Conservation (phyloP, 352 stramenopile species). For the Globisporangium nagaii region DNA sequence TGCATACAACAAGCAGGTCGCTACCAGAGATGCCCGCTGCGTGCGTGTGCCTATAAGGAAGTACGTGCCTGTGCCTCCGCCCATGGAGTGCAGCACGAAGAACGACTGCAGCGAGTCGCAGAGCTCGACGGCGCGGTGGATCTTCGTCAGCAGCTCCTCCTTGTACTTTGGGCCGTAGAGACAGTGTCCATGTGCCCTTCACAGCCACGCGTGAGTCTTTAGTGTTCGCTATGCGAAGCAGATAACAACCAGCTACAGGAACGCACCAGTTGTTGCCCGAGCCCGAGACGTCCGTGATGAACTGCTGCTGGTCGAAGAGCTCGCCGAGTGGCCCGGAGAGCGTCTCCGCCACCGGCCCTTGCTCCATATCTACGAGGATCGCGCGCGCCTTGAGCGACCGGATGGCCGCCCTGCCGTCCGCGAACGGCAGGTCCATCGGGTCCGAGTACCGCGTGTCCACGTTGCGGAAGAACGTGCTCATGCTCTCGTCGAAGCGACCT, state of each 20-base stretch:
- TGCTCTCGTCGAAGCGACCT: constrained; percentile 82
- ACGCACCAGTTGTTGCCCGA: constrained; percentile 90
- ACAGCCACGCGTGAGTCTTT: not conserved
- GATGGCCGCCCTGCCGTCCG: constrained; percentile 31
- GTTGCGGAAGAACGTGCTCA: constrained; percentile 92
- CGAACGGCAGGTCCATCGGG: constrained; percentile 46
- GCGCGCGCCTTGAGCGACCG: constrained; percentile 71
- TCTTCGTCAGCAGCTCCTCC: constrained; percentile 69
- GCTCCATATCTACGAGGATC: constrained; percentile 92
- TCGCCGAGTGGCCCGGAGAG: constrained; percentile 73
- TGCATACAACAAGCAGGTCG: too few species aligned
- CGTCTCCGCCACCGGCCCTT: constrained; percentile 85
- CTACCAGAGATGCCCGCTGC: too few species aligned
- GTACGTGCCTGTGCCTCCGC: constrained; percentile 74
- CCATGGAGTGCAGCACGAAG: constrained; percentile 91
- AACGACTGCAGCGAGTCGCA: constrained; percentile 92
- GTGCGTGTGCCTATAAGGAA: too few species aligned
- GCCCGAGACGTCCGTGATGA: constrained; percentile 86
- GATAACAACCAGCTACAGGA: too few species aligned
- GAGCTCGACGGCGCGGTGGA: constrained; percentile 66
- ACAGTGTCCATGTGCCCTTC: constrained; percentile 83
- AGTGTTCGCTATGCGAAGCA: not conserved
- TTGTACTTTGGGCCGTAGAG: constrained; percentile 87
- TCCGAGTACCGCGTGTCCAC: constrained; percentile 64
- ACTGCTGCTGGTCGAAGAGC: constrained; percentile 86